A percentile compares a stretch with the other conserved stretches of the same genome.
phyloP scores from a whole-genome alignment of 768 basidiomycete genomes.

The Epithele typhae region DNA sequence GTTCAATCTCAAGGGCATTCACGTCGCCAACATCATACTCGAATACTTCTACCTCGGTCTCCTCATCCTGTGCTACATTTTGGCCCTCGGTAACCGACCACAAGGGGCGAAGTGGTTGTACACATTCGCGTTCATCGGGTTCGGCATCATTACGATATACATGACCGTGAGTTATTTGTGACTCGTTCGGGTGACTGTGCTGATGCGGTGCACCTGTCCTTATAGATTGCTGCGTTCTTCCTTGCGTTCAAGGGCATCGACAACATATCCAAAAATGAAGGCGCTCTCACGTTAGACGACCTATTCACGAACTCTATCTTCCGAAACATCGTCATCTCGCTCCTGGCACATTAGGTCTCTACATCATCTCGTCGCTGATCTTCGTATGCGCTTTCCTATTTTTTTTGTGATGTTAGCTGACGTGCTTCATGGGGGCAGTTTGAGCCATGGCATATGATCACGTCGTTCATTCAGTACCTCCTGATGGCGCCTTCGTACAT shows the following conservation, averaged over 20 bases:
- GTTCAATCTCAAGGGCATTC: constrained; percentile 58
- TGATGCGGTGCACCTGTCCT: too few relatives aligned
- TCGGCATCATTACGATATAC: constrained; percentile 89
- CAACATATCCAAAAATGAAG: constrained; percentile 43
- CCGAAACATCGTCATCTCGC: constrained; percentile 80
- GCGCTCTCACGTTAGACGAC: constrained; percentile 46
- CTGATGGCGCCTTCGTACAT: constrained; percentile 94
- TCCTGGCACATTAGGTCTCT: constrained; percentile 90
- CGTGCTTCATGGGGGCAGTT: constrained; percentile 43
- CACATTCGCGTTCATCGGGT: constrained; percentile 80
- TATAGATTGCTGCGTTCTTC: constrained; percentile 70
- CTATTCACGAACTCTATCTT: constrained; percentile 80
- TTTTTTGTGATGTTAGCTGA: too few relatives aligned
- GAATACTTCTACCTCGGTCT: constrained; percentile 87
- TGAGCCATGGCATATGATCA: constrained; percentile 99
- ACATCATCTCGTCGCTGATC: constrained; percentile 75
- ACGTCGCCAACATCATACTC: constrained; percentile 71
- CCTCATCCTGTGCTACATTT: constrained; percentile 81
- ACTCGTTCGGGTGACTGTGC: too few relatives aligned
- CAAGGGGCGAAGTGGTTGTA: constrained; percentile 89
- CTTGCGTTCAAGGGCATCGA: constrained; percentile 81
- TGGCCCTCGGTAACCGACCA: constrained; percentile 87
- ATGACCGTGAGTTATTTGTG: constrained; percentile 63
- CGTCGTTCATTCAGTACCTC: constrained; percentile 89
- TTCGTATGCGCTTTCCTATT: constrained; percentile 81